These are phyloP conservation scores for Penstemon barbatus DNA, from an alignment of 257 asterid species.

Conservation along the genomic window DNA sequence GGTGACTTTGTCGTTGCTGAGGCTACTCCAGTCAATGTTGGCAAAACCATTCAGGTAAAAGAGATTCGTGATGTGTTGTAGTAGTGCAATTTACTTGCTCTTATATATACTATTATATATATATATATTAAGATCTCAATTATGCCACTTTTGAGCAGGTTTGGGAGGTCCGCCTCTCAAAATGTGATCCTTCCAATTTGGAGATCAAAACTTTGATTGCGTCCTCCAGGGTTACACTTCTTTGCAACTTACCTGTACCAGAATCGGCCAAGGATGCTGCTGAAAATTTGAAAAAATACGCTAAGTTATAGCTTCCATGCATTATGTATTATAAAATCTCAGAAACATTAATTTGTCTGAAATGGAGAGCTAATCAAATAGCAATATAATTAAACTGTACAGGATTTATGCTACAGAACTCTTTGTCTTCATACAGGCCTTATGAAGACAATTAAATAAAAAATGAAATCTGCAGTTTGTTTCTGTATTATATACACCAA, in stretches of 20 bases:
- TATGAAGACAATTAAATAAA: no score
- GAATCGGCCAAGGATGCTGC: slow-evolving; percentile 43
- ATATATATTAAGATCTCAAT: neutral
- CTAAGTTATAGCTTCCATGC: slow-evolving; percentile 32
- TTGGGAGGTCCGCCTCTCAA: slow-evolving; percentile 58
- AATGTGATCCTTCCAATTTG: slow-evolving; percentile 29
- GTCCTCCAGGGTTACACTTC: slow-evolving; percentile 51
- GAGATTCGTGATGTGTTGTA: neutral
- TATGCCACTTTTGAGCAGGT: slow-evolving; percentile 26
- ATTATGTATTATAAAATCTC: no score
- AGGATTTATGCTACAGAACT: no score
- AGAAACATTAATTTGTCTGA: no score
- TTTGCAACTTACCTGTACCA: slow-evolving; percentile 47
- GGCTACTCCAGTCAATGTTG: slow-evolving; percentile 48
- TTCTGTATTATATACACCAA: no score
- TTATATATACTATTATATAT: neutral
- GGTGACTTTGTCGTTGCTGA: slow-evolving; percentile 55
- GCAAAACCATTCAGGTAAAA: slow-evolving; percentile 47
- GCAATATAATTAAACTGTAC: no score
- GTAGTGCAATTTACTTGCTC: neutral
- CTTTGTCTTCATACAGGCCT: no score
- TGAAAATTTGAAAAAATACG: slow-evolving; percentile 41
- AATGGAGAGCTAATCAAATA: no score
- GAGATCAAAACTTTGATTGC: slow-evolving; percentile 38
- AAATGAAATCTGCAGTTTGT: no score